phyloP scores from a whole-genome alignment of 805 yeast genomes.

The Ogataea ganodermae region DNA sequence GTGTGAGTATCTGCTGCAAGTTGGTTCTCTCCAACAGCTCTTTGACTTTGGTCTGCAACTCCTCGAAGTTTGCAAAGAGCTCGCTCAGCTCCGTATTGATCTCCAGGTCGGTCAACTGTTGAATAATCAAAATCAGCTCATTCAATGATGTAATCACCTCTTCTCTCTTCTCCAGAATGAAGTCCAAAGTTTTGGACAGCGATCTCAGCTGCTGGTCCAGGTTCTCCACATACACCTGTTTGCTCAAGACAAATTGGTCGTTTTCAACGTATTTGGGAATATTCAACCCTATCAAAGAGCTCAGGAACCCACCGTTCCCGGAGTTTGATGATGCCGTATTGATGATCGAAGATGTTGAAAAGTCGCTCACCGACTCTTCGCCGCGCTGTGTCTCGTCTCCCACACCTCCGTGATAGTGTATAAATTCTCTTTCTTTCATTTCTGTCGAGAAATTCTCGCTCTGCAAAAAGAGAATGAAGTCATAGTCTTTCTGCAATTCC shows the following conservation, averaged over 20 bases:
- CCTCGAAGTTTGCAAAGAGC: slow-evolving; percentile 70
- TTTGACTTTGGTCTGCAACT: slow-evolving; percentile 67
- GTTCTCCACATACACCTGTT: slow-evolving; percentile 66
- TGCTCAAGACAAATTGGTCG: slow-evolving; percentile 74
- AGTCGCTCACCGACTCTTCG: slow-evolving; percentile 27
- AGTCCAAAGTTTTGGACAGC: slow-evolving; percentile 69
- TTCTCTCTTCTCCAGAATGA: slow-evolving; percentile 71
- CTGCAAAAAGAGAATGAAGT: slow-evolving; percentile 75
- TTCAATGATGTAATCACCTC: slow-evolving; percentile 70
- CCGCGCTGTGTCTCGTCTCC: slow-evolving; percentile 26
- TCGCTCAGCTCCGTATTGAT: slow-evolving; percentile 65
- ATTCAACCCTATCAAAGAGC: slow-evolving; percentile 66
- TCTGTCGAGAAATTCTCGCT: slow-evolving; percentile 69
- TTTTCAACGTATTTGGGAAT: slow-evolving; percentile 69
- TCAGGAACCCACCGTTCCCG: slow-evolving; percentile 57
- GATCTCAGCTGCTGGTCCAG: slow-evolving; percentile 73
- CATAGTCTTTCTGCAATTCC: slow-evolving; percentile 65
- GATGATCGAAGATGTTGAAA: slow-evolving; percentile 31
- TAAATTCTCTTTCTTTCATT: slow-evolving; percentile 67
- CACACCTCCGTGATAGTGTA: slow-evolving; percentile 32
- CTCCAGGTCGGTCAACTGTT: slow-evolving; percentile 71
- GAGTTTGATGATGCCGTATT: slow-evolving; percentile 24
- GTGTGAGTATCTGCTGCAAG: slow-evolving; percentile 80
- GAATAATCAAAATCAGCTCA: slow-evolving; percentile 57
- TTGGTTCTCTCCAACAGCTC: slow-evolving; percentile 77